These are phyloP conservation scores for Tubosaeta sp. DNA, from an alignment of 768 basidiomycete genomes.

Conservation along the genomic window DNA sequence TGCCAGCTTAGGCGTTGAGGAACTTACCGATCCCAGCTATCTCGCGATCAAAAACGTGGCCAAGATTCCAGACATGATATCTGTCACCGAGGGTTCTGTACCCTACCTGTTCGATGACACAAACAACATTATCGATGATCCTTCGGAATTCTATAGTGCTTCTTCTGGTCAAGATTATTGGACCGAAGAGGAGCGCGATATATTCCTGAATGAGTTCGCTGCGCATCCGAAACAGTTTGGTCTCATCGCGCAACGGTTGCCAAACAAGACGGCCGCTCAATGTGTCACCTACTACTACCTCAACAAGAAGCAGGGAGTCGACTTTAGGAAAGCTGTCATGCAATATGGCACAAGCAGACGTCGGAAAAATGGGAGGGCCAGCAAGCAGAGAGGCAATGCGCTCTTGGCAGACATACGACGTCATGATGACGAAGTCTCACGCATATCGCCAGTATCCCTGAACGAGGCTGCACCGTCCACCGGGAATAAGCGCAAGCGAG, in stretches of 20 bases:
- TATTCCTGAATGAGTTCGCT: conserved; percentile 78
- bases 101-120: conserved; percentile 77
- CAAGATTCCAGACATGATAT: conserved; percentile 86
- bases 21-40: conserved; percentile 86
- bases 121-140: conserved; percentile 75
- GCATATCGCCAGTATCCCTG: conserved; percentile 19
- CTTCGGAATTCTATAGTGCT: conserved; percentile 71
- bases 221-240: conserved; percentile 93
- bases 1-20: conserved; percentile 88
- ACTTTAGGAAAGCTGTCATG: conserved; percentile 75
- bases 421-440: conserved; percentile 53
- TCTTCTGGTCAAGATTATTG: conserved; percentile 77
- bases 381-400: conserved; percentile 79
- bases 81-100: conserved; percentile 56
- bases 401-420: conserved; percentile 76
- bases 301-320: conserved; percentile 84
- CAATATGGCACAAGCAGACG: conserved; percentile 65
- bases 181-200: conserved; percentile 79
- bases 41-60: conserved; percentile 86
- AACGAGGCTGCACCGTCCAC: conserved; percentile 25
- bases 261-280: conserved; percentile 82
- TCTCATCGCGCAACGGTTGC: conserved; percentile 74
- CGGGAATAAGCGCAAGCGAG: conserved; percentile 41
- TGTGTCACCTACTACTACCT: conserved; percentile 94
- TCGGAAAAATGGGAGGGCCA: conserved; percentile 50